Evolutionary conservation across 2,329 filamentous ascomycete species (phyloP).

Genomic region (Akanthomyces lecanii): DNA sequence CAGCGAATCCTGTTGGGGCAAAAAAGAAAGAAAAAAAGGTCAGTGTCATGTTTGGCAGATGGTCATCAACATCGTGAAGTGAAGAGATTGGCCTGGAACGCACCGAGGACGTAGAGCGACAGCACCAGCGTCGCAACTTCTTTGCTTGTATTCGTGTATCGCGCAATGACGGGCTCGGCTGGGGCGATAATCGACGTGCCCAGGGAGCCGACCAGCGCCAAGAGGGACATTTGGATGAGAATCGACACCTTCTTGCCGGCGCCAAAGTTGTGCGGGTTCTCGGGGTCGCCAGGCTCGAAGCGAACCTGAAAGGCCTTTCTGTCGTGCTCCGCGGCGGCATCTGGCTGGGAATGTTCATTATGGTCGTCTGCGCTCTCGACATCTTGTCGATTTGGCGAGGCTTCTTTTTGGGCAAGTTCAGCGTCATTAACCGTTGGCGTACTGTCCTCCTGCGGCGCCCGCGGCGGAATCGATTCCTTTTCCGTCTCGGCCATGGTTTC

Average conservation of each 20-base stretch:
- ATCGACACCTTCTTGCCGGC: constrained; percentile 12
- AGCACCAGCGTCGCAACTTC: constrained; percentile 5
- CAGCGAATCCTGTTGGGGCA: constrained; percentile 42
- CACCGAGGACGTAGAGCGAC: constrained; percentile 11
- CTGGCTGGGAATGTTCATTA: background rate
- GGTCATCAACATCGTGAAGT: background rate
- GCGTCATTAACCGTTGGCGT: background rate
- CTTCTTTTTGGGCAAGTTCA: background rate
- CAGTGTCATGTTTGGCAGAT: background rate
- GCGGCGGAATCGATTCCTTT: background rate
- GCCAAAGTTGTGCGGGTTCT: constrained; percentile 15
- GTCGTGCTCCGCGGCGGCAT: background rate
- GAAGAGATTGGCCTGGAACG: background rate
- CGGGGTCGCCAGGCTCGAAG: constrained; percentile 12
- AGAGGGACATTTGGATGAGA: constrained; percentile 14
- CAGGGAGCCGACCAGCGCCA: constrained; percentile 11
- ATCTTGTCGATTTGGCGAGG: background rate
- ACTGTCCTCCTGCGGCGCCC: background rate
- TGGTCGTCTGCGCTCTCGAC: background rate
- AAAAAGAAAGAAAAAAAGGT: background rate
- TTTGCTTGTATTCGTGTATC: constrained; percentile 8
- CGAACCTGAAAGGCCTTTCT: constrained; percentile 5
- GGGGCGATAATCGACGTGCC: constrained; percentile 15
- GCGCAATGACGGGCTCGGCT: constrained; percentile 4
- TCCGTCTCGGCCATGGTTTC: background rate